phyloP scores from a whole-genome alignment of 805 yeast genomes.

The Scheffersomyces ergatensis region DNA sequence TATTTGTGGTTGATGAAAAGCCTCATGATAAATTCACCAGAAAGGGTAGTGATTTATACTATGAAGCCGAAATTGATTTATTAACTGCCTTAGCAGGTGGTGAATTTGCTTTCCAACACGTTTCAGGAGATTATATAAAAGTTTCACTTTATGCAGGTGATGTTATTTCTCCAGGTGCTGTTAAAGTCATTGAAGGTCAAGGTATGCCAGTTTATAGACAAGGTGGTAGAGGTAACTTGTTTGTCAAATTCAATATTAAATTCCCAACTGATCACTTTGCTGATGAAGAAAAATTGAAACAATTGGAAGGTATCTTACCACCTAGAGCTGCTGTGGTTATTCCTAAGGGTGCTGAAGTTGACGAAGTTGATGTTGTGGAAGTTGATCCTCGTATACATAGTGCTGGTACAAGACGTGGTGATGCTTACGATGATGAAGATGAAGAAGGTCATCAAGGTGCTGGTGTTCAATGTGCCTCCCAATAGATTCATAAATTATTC shows the following conservation, averaged over 20 bases:
- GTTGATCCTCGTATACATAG: slow-evolving; percentile 64
- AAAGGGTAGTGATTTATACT: slow-evolving; percentile 82
- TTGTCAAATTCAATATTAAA: slow-evolving; percentile 79
- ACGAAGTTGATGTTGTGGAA: slow-evolving; percentile 73
- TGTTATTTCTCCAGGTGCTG: slow-evolving; percentile 78
- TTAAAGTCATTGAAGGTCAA: slow-evolving; percentile 82
- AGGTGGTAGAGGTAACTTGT: slow-evolving; percentile 86
- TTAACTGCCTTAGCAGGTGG: slow-evolving; percentile 98
- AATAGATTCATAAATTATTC: no score
- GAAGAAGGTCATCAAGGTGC: slow-evolving; percentile 53
- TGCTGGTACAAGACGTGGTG: slow-evolving; percentile 37
- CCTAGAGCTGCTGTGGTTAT: slow-evolving; percentile 58
- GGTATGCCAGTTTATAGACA: slow-evolving; percentile 97
- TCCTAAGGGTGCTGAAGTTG: slow-evolving; percentile 75
- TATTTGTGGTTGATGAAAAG: slow-evolving; percentile 87
- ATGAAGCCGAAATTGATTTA: slow-evolving; percentile 84
- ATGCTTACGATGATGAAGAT: slow-evolving; percentile 43
- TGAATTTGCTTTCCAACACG: slow-evolving; percentile 79
- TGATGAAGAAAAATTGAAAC: slow-evolving; percentile 67
- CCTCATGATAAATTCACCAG: slow-evolving; percentile 81
- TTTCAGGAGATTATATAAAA: slow-evolving; percentile 89
- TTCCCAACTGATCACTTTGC: slow-evolving; percentile 82
- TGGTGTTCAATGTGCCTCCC: slow-evolving; percentile 93
- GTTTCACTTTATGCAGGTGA: slow-evolving; percentile 86
- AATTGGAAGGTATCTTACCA: slow-evolving; percentile 77